Base-by-base conservation (phyloP, 73 alveolate species). In the Paramecium sonneborni region DNA sequence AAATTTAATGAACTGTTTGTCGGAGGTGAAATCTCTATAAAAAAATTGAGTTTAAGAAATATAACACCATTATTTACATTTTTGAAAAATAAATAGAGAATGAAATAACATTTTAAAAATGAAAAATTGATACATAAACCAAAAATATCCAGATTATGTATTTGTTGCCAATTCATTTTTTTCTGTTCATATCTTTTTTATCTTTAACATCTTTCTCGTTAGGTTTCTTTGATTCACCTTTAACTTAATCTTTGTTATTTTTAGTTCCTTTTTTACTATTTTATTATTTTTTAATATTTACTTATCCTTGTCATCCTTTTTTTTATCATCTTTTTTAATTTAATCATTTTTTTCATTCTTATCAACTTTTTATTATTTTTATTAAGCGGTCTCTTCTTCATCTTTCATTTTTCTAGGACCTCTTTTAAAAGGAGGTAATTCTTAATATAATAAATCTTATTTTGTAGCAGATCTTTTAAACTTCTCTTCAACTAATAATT, bases 401-500 rank as follows among this genome's bases (percentile, higher is more conserved):
- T 38, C 57, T 6, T 34, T 72, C 57, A 72, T 21, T 37, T 72
- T 72, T 38, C 35, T 72, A 2, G 86, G 86, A 28, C 57, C 52
- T 37, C 86, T 72, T n/a, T 72, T 32, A 72, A 32, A 35, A 72
- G 86, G 86, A 4, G 58, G 58, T 38, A 72, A n/a, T 72, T 72
- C 86, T 34, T 72, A 72, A 72, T 72, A 72, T 6, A 32, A 34
- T n/a, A 72, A 37, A 10, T 72, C 86, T 34, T 34, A 18, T 38
- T 30, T 72, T 30, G 55, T 28, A 37, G 86, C 35, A n/a, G 86
- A 34, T 72, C 57, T 34, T 35, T 72, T 72, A 18, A 72, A 72
- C 24, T 72, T 72, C 57, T 72, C 86, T 21, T 72, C 86, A 32
- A 72, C 32, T 15, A 72, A 72, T 37, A 11, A 7, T 5, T 72